Base-by-base conservation (phyloP, 306 rosid species). In the Cucumis hystrix region DNA sequence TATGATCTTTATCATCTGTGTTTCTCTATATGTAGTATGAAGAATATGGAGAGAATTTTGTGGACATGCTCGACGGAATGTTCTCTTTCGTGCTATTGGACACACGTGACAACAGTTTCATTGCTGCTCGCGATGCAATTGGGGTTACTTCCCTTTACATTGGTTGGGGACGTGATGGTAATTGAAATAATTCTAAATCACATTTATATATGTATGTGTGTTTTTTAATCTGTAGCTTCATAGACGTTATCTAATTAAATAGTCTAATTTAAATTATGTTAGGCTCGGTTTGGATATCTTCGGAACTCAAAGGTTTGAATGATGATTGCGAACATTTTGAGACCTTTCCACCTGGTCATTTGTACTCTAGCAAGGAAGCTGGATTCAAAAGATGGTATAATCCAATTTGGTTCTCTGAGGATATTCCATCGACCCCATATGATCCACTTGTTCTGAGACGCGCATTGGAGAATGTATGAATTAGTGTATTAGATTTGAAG, bases 81-180 rank as follows among this genome's bases (percentile, higher is more conserved):
- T 96, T 96, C 59, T 90, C 98, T 43, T 96, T 92, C 65, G 99
- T 96, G 71, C 83, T 96, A 33, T 87, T 92, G 83, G 97, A 96
- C 79, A 96, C 98, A 4, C 92, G 94, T 10, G 99, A 96, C 87
- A 96, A 89, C 85, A 96, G 92, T 81, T 92, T 91, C 83, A 87
- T 96, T 51, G 98, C 86, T 63, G 99, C 98, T 72, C 87, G 96
- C 17, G 99, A 96, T 91, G 97, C 99, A 16, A 91, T 92, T 11
- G 97, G 98, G 4, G 90, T 96, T 75, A 96, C 98, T 79, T 87
- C 97, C 74, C 89, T 96, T 60, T 96, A 96, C 78, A 89, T 96
- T 80, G 99, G 99, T 23, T 96, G 99, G 98, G 92, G 97, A 68
- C 90, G 87, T 23, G 97, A 96, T 82, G 98, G 98, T 92, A 89